phyloP scores from a whole-genome alignment of 2,329 filamentous ascomycete species.

The Cladophialophora carrionii region DNA sequence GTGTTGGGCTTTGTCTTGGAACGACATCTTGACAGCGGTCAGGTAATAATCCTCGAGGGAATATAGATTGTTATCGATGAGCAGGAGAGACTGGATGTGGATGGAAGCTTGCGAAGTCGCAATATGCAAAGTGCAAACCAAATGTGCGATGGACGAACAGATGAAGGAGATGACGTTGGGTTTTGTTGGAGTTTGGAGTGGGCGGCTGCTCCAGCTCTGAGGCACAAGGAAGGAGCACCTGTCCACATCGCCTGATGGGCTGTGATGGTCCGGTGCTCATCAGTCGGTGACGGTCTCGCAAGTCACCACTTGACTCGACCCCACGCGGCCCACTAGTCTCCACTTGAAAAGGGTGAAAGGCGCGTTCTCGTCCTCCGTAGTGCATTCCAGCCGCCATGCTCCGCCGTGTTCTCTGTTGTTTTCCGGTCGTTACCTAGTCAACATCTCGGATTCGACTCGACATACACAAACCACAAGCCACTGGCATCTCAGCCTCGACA shows the following conservation, averaged over 20 bases:
- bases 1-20: slow-evolving; percentile 66
- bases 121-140: slow-evolving; percentile 12
- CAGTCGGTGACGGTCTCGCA: slow-evolving; percentile 1
- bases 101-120: slow-evolving; percentile 3
- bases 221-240: background rate
- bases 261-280: background rate
- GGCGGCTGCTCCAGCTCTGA: slow-evolving; percentile 5
- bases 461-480: slow-evolving; percentile 6
- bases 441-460: background rate
- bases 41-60: background rate
- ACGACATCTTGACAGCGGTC: slow-evolving; percentile 43
- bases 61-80: slow-evolving; percentile 1
- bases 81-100: slow-evolving; percentile 6
- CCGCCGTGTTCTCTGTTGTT: background rate
- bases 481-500: background rate
- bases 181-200: slow-evolving; percentile 3
- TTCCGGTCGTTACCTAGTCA: slow-evolving; percentile 1
- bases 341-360: background rate
- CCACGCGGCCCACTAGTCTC: background rate
- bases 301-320: background rate
- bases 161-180: slow-evolving; percentile 10
- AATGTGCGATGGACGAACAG: slow-evolving; percentile 13
- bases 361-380: background rate
- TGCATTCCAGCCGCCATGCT: background rate
- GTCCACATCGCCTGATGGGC: background rate